phyloP scores from a whole-genome alignment of 352 stramenopile genomes.

The Plasmopara muralis region DNA sequence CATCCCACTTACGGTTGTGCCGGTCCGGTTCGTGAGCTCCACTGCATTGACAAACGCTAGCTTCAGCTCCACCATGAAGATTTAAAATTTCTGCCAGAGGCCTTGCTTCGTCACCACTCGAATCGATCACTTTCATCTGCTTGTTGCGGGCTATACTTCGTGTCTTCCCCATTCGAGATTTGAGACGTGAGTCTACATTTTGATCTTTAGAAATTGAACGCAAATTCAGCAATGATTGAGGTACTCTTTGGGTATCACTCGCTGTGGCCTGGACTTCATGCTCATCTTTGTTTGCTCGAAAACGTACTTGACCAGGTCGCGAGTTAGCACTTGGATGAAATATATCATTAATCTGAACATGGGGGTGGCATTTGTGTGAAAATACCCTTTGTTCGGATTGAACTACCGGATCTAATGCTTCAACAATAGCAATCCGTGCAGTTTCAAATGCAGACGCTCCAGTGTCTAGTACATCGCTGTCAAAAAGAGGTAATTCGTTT shows the following conservation, averaged over 20 bases:
- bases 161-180: constrained; percentile 1
- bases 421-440: neutral
- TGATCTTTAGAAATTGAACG: neutral
- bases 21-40: neutral
- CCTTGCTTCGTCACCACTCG: constrained; percentile 9
- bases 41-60: neutral
- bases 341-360: neutral
- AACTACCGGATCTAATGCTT: neutral
- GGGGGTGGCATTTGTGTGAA: neutral
- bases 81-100: constrained; percentile 20
- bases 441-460: neutral
- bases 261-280: neutral
- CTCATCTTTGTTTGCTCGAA: neutral
- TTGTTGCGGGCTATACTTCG: constrained; percentile 2
- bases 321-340: neutral
- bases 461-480: constrained; percentile 1
- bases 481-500: constrained; percentile 21
- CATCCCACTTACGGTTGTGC: constrained; percentile 5
- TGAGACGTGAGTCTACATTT: neutral
- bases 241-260: neutral
- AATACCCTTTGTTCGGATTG: neutral
- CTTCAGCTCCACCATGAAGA: constrained; percentile 1
- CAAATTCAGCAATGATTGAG: neutral
- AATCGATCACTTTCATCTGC: constrained; percentile 11
- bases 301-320: neutral